Evolutionary conservation across 139 green algal species (phyloP), one percentile per base, ranked within the genome.

Genomic region (Micractinium sp.): DNA sequence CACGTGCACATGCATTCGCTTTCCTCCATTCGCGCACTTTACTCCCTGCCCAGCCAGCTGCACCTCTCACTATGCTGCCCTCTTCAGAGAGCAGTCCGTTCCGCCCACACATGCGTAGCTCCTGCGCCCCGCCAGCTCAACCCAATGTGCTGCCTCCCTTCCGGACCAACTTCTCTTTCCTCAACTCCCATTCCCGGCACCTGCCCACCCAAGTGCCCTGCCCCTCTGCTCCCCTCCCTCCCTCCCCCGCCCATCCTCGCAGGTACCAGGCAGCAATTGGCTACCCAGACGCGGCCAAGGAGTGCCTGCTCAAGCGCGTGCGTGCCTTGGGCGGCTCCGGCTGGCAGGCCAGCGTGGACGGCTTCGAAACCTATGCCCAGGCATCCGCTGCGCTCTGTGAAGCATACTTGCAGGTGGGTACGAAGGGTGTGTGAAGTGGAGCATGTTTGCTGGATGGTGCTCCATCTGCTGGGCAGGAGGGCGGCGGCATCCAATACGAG

Each of bases 221-320:
- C 71, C 71, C 38, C 71, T 81, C 33, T 12, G 35, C 76, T 33
- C 19, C 77, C 63, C 20, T 79, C 63, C 63, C 9, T 27, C 61
- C 82, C 20, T 22, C 19, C 33, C 39, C 27, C 23, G 4, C 38
- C 88, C 29, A 88, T 88, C 85, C 41, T 0, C 80, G 81, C 33
- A 80, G 91, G 35, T 96, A 92, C 87, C 94, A 95, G 38, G 61
- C 69, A 31, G 85, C 93, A 1, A 80, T 81, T 29, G 95, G 95
- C 7, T 83, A 93, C 53, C 38, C 75, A 22, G 82, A 93, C n/a
- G 92, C 90, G 25, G 90, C 90, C 35, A 93, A 93, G 41, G 95
- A 97, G 87, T 94, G 94, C 56, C 53, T 92, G 66, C 81, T 96
- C 9, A 96, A 96, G 83, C 92, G 94, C 85, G 92, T 95, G 81